These are phyloP conservation scores for Xanthoconium separans DNA, from an alignment of 1,284 basidiomycete genomes.

Conservation along the genomic window DNA sequence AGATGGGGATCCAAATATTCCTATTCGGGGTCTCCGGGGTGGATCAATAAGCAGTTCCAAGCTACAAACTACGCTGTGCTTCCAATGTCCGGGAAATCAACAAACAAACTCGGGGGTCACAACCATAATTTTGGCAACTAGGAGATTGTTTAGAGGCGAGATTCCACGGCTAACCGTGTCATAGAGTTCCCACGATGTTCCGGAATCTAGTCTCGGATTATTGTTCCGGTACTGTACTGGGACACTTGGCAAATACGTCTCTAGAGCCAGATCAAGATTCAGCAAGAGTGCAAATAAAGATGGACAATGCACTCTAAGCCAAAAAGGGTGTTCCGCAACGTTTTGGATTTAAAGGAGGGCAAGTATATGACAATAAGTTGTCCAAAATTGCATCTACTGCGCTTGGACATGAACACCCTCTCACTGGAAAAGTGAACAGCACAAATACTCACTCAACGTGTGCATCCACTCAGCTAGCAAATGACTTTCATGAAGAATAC, in stretches of 20 bases:
- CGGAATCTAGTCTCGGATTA: neutral
- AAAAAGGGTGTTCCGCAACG: neutral
- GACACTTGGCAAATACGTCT: too few relatives aligned
- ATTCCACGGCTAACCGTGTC: too few relatives aligned
- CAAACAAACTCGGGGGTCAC: too few relatives aligned
- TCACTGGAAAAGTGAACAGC: neutral
- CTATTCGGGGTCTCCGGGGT: too few relatives aligned
- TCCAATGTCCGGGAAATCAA: too few relatives aligned
- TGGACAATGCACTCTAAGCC: neutral
- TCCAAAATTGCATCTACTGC: constrained; percentile 29
- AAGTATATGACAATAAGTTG: constrained; percentile 20
- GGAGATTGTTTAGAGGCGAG: too few relatives aligned
- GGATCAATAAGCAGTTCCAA: too few relatives aligned
- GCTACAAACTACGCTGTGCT: too few relatives aligned
- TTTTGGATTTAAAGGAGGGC: constrained; percentile 22
- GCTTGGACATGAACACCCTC: constrained; percentile 10
- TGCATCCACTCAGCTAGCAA: constrained; percentile 10
- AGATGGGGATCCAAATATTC: too few relatives aligned
- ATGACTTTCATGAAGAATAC: constrained; percentile 32
- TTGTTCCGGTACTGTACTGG: neutral
- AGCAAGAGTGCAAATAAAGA: neutral
- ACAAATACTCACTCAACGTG: constrained; percentile 19
- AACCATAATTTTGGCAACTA: too few relatives aligned
- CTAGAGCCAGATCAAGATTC: neutral
- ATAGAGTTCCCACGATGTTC: too few relatives aligned